A percentile compares a stretch with the other conserved stretches of the same genome.
phyloP scores from a whole-genome alignment of 208 protist species.

The Leishmania martiniquensis region DNA sequence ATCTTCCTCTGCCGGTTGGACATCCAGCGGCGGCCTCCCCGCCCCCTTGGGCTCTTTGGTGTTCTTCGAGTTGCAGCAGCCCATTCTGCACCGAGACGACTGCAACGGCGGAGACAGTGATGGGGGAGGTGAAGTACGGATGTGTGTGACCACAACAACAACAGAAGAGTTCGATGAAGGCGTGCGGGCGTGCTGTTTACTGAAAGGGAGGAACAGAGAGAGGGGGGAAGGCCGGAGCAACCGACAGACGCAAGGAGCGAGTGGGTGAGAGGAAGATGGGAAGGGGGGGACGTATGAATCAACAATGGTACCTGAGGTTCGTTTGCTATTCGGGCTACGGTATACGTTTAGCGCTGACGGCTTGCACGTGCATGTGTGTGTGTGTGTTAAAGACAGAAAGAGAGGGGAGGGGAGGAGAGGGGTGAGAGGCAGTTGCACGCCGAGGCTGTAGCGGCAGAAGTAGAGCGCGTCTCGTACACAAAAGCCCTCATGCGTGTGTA shows the following conservation, averaged over 20 bases:
- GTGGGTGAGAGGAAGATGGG: not conserved
- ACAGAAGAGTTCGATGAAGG: too few species aligned
- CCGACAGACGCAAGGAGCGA: too few species aligned
- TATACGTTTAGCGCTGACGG: too few species aligned
- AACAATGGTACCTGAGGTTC: not conserved
- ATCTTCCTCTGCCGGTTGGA: not conserved
- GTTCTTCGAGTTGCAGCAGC: constrained; percentile 56
- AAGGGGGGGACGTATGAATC: not conserved
- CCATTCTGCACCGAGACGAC: constrained; percentile 29
- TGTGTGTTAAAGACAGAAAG: too few species aligned
- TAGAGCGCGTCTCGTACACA: not conserved
- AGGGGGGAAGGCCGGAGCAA: too few species aligned
- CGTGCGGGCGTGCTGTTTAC: too few species aligned
- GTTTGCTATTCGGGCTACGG: too few species aligned
- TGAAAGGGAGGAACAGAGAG: too few species aligned
- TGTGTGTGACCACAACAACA: not conserved
- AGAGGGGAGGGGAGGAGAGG: too few species aligned
- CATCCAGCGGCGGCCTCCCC: not conserved
- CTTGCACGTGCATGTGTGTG: not conserved
- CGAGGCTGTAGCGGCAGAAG: too few species aligned
- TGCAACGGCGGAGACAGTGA: not conserved
- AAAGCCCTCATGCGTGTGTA: not conserved
- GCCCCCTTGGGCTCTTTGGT: constrained; percentile 34
- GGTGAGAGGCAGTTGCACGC: too few species aligned
- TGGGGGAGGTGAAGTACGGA: not conserved